Base-by-base conservation (phyloP, 148 eudicot species). In the Dysphania ambrosioides region DNA sequence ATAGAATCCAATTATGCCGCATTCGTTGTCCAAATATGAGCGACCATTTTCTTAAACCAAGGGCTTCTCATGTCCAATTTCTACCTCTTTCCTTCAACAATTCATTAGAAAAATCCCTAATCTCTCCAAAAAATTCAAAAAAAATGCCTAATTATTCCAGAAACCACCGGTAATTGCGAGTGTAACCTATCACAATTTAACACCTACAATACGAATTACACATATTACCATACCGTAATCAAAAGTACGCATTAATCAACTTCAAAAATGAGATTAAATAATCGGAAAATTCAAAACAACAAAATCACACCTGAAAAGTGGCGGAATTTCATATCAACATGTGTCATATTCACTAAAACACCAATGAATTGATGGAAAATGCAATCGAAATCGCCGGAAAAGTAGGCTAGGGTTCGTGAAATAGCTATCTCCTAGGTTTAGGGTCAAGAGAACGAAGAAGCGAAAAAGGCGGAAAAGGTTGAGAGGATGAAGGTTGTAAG, bases 11-110 rank as follows among this genome's bases (percentile, higher is more conserved):
- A 76, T 86, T 88, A 77, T 79, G 88, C 21, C 90, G 93, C 66
- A 78, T 77, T 81, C 84, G 85, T 23, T 85, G 87, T 24, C 95
- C 92, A 40, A 88, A 84, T 18, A 86, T 57, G 41, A 78, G 56
- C 23, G 77, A 82, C 51, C 89, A 65, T n/a, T 86, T 85, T 94
- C 61, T 75, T 86, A 44, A 78, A 79, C 90, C 86, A 86, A 71
- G 83, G 77, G 68, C 93, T 88, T 91, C 96, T 91, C 97, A 91
- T 94, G 80, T 87, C 97, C 87, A 81, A 83, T 67, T 79, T 49
- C 30, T 71, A 80, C 75, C 73, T 32, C 49, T 77, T 55, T 27
- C 75, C 76, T 74, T 76, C 71, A 74, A 76, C 61, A 76, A 38
- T 31, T 77, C 66, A 79, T 66, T 32, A 34, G 41, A 76, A 65